Conservation (phyloP, 345 rosid genomes). For the Linum lewisii region DNA sequence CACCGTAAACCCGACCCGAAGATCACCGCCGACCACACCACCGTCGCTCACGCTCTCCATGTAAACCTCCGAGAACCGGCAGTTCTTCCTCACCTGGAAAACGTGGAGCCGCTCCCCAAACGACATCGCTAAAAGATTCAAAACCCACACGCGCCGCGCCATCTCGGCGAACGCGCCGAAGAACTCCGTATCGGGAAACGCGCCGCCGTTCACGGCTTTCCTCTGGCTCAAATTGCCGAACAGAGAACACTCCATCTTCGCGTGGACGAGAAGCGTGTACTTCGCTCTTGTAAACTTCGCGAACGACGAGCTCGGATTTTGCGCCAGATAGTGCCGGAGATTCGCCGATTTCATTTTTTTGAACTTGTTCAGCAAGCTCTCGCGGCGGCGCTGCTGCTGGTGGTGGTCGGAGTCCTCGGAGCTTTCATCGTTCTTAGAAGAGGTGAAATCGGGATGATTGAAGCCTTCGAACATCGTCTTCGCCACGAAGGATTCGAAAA, state of each 20-base stretch:
- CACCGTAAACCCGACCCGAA: conserved; percentile 74
- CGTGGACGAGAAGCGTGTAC: conserved; percentile 70
- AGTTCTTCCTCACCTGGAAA: conserved; percentile 53
- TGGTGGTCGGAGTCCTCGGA: no score
- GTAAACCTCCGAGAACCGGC: conserved; percentile 80
- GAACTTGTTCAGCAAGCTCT: conserved; percentile 36
- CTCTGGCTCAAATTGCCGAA: conserved; percentile 83
- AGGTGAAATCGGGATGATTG: conserved; percentile 31
- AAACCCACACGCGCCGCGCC: conserved; percentile 69
- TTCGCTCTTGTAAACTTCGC: conserved; percentile 46
- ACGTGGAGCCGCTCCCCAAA: conserved; percentile 41
- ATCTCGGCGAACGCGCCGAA: conserved; percentile 61
- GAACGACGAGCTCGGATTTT: conserved; percentile 41
- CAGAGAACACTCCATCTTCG: conserved; percentile 94
- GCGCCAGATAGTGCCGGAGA: conserved; percentile 34
- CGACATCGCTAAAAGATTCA: conserved; percentile 62
- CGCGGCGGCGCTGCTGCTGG: conserved; percentile 8
- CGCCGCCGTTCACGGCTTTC: conserved; percentile 59
- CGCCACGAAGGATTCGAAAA: conserved; percentile 65
- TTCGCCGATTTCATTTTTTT: conserved; percentile 36
- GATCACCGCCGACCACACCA: conserved; percentile 24
- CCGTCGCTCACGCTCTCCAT: conserved; percentile 80
- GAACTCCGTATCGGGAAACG: conserved; percentile 67
- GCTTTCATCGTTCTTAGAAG: no score
- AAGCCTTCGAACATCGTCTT: conserved; percentile 63